Evolutionary conservation across 345 rosid genomes (phyloP).

Genomic region (Psidium guajava): DNA sequence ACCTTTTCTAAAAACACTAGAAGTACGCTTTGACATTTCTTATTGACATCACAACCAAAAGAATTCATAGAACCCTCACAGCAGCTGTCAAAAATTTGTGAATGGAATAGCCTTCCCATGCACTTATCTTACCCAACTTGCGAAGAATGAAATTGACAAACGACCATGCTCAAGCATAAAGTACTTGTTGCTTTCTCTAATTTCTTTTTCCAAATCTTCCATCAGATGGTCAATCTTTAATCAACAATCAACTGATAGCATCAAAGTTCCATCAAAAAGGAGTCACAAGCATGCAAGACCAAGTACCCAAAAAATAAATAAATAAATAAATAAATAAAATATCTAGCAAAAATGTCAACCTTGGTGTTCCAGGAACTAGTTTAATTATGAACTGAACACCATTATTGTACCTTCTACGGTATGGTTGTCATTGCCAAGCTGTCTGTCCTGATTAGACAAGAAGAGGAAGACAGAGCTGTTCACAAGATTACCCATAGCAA

Average conservation of each 20-base stretch:
- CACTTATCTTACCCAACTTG: not conserved
- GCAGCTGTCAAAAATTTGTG: not conserved
- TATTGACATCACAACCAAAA: not conserved
- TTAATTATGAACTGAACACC: not conserved
- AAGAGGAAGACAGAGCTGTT: constrained; percentile 25
- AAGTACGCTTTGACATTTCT: not conserved
- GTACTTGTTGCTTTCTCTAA: not conserved
- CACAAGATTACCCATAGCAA: constrained; percentile 34
- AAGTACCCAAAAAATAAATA: not conserved
- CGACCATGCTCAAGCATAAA: not conserved
- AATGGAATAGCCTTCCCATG: not conserved
- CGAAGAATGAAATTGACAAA: no score
- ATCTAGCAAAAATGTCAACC: not conserved
- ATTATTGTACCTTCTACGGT: constrained; percentile 15
- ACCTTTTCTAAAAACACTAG: not conserved
- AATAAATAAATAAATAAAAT: not conserved
- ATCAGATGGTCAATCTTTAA: not conserved
- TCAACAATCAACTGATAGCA: not conserved
- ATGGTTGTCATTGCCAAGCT: constrained; percentile 3
- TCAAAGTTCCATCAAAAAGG: not conserved
- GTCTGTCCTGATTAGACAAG: constrained; percentile 16
- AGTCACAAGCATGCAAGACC: not conserved
- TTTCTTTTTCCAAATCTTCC: not conserved
- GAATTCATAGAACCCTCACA: not conserved
- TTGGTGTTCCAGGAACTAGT: not conserved